These are phyloP conservation scores for Blastocystis sp. DNA, from an alignment of 352 stramenopile species.

Conservation along the genomic window DNA sequence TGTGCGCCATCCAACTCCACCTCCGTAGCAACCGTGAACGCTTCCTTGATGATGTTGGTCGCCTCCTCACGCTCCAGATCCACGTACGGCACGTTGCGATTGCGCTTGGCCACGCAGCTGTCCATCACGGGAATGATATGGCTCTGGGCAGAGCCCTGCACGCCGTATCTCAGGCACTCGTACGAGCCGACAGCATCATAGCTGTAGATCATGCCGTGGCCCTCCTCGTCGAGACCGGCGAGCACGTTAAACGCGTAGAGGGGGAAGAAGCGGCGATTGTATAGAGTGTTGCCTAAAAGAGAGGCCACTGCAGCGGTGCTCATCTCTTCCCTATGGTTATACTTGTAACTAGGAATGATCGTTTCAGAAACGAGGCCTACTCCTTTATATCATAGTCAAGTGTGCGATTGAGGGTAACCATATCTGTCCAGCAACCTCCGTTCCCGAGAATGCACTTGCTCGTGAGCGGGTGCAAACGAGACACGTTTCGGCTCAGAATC, in stretches of 20 bases:
- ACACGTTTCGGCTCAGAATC: slow-evolving; percentile 89
- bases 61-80: slow-evolving; percentile 85
- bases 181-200: slow-evolving; percentile 94
- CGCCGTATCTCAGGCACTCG: slow-evolving; percentile 78
- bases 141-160: slow-evolving; percentile 84
- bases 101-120: slow-evolving; percentile 90
- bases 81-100: slow-evolving; percentile 85
- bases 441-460: slow-evolving; percentile 73
- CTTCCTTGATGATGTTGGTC: slow-evolving; percentile 95
- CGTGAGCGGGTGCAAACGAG: slow-evolving; percentile 74
- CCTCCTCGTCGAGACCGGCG: slow-evolving; percentile 87
- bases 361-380: background rate
- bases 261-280: slow-evolving; percentile 89
- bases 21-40: slow-evolving; percentile 86
- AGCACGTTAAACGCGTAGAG: slow-evolving; percentile 98
- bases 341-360: slow-evolving; percentile 76
- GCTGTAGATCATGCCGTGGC: slow-evolving; percentile 91
- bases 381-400: slow-evolving; percentile 67
- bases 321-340: slow-evolving; percentile 90
- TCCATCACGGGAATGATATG: slow-evolving; percentile 96
- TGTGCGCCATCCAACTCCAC: background rate
- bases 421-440: slow-evolving; percentile 64
- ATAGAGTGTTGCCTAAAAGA: slow-evolving; percentile 93
- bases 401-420: slow-evolving; percentile 22
- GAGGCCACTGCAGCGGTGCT: slow-evolving; percentile 85